phyloP scores from a whole-genome alignment of 176 grass and related monocot genomes.

The Chrysopogon serrulatus region DNA sequence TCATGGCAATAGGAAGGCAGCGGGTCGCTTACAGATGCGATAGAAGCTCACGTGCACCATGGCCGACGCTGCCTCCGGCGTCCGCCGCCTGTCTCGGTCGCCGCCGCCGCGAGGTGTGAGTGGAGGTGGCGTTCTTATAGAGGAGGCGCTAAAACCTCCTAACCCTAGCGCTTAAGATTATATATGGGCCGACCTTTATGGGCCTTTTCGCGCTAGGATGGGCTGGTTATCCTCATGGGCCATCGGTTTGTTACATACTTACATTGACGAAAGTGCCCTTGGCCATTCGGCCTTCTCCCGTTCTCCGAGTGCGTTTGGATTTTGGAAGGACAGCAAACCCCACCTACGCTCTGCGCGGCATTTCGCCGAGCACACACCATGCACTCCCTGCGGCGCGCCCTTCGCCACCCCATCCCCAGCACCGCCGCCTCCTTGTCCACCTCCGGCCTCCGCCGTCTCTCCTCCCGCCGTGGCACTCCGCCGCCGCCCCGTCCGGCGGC shows the following conservation, averaged over 20 bases:
- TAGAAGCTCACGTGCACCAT: slow-evolving; percentile 40
- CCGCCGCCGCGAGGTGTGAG: background rate
- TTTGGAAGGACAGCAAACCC: too few species aligned
- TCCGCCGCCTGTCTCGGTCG: background rate
- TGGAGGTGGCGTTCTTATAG: slow-evolving; percentile 31
- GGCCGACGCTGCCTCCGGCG: background rate
- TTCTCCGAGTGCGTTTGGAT: too few species aligned
- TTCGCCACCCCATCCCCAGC: slow-evolving; percentile 6
- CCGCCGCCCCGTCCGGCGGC: background rate
- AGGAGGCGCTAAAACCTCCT: slow-evolving; percentile 59
- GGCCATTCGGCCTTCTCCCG: too few species aligned
- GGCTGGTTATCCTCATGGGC: background rate
- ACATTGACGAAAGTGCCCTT: too few species aligned
- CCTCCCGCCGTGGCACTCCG: slow-evolving; percentile 9
- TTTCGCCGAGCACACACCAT: slow-evolving; percentile 68
- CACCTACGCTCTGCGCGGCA: slow-evolving; percentile 20
- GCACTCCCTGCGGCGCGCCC: slow-evolving; percentile 45
- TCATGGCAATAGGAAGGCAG: background rate
- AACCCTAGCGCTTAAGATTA: slow-evolving; percentile 33
- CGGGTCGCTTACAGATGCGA: slow-evolving; percentile 29
- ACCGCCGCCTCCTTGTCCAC: background rate
- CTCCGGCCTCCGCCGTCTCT: slow-evolving; percentile 14
- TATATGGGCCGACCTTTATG: slow-evolving; percentile 8
- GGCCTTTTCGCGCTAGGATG: background rate
- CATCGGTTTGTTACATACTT: too few species aligned